Base-by-base conservation (phyloP, 2,329 filamentous ascomycete genomes). In the Aureobasidium sp. region DNA sequence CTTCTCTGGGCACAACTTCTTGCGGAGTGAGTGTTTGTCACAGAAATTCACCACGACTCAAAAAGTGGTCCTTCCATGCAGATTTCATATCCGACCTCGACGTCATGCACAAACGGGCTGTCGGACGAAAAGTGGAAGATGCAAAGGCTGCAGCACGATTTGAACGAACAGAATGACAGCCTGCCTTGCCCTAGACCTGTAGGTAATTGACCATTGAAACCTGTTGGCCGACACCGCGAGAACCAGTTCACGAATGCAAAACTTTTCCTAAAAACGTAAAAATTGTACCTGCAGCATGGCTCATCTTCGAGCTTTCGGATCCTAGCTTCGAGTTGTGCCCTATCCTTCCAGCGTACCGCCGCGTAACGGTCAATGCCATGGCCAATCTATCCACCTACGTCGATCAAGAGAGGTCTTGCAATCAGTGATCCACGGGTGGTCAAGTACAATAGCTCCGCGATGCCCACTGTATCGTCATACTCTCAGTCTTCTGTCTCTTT, bases 381-480 rank as follows among this genome's bases (percentile, higher is more conserved):
- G 42, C 26, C 12, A 56, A 56, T 37, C 41, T 57, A 26, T 57
- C 41, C 53, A 47, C 52, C 52, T 55, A 47, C 39, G 41, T 47
- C n/a, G 53, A 57, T 57, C 53, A 6, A 29, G 8, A 47, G 41
- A 57, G 27, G 17, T 27, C 26, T 32, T 44, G 52, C 7, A 34
- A 34, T 34, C 6, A 34, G 9, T 34, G 32, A 34, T 34, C 32
- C 32, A 34, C 32, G 26, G 26, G 13, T 34, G 41, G 39, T 57
- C 53, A 47, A 36, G 53, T 37, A 44, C 41, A 57, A 23, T 17
- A 57, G n/a, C 39, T 17, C 42, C 39, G 39, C 37, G 32, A 46
- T 29, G 42, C 15, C 39, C 29, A 34, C 41, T n/a, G 53, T 27
- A 47, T 44, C 42, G 42, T 57, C 53, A 57, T 47, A 47, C 29